Evolutionary conservation across 1,139 yeast genomes (phyloP), one percentile per base, ranked within the genome.

Genomic region (Candida albicans): DNA sequence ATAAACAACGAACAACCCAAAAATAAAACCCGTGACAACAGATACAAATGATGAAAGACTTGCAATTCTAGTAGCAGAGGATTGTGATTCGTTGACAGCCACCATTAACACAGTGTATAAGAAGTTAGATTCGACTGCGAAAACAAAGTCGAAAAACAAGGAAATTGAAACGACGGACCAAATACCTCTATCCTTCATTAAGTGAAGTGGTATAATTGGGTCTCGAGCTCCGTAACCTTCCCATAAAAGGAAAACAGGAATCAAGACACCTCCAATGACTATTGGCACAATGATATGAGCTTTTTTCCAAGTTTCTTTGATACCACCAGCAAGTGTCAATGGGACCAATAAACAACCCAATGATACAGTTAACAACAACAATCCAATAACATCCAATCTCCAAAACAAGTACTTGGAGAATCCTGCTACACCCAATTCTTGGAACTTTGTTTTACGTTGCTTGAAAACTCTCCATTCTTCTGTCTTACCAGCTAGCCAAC

Each of bases 331-430:
- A 33, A 70, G 52, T 29, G 74, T 68, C 44, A 69, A 61, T 5
- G 75, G 75, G 33, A 63, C 69, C 44, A 70, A 62, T 37, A 69
- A 56, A 53, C 68, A 67, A 34, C 73, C 73, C 37, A 69, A 59
- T 24, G 59, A 54, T 14, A 60, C 67, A 42, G 56, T 54, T 42
- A 67, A 52, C 29, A 70, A 53, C 28, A 68, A 43, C 32, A 63
- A 52, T 10, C 74, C 74, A 43, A 67, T 53, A 31, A 69, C 42
- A 49, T 69, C 75, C 37, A 68, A 58, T 40, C 56, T 54, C 71
- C 71, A 66, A 57, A 67, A 68, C 43, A 68, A 52, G 39, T 57
- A 52, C 37, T 53, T 49, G n/a, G 51, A 33, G 34, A 62, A 61
- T 2, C 59, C 60, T 35, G 40, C 40, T 26, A 49, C 31, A 29